These are phyloP conservation scores for Hamamelis virginiana DNA, from an alignment of 164 flowering plant species.

Conservation along the genomic window DNA sequence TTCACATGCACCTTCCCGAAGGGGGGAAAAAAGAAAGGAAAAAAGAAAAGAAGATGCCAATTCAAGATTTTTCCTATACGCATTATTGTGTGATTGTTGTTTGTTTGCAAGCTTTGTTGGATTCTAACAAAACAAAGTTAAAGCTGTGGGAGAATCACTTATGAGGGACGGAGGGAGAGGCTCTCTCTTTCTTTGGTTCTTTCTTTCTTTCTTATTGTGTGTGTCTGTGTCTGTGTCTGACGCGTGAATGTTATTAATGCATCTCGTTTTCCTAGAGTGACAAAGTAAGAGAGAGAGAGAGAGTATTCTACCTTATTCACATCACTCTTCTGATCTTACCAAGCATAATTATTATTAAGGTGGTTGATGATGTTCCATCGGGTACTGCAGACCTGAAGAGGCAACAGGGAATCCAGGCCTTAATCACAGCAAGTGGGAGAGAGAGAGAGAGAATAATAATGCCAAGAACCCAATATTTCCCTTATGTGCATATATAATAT, in stretches of 20 bases:
- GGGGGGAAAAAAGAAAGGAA: not conserved
- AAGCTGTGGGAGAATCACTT: not conserved
- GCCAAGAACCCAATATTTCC: too few species aligned
- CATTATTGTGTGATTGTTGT: not conserved
- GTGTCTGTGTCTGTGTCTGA: not conserved
- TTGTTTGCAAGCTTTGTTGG: conserved; percentile 13
- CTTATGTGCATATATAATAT: too few species aligned
- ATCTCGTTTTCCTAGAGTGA: conserved; percentile 11
- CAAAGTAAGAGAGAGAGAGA: conserved; percentile 1
- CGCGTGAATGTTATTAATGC: conserved; percentile 15
- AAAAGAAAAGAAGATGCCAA: conserved; percentile 11
- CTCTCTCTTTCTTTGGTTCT: not conserved
- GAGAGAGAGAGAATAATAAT: too few species aligned
- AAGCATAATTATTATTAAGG: too few species aligned
- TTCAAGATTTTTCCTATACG: not conserved
- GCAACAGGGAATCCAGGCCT: too few species aligned
- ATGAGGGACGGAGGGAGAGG: not conserved
- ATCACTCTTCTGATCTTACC: not conserved
- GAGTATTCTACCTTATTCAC: not conserved
- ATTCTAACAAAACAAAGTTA: not conserved
- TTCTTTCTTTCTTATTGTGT: not conserved
- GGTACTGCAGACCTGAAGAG: too few species aligned
- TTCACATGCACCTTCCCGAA: not conserved
- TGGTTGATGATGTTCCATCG: too few species aligned
- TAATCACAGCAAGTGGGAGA: too few species aligned